Conservation (phyloP, 257 asterid genomes). For the Rhazya stricta region DNA sequence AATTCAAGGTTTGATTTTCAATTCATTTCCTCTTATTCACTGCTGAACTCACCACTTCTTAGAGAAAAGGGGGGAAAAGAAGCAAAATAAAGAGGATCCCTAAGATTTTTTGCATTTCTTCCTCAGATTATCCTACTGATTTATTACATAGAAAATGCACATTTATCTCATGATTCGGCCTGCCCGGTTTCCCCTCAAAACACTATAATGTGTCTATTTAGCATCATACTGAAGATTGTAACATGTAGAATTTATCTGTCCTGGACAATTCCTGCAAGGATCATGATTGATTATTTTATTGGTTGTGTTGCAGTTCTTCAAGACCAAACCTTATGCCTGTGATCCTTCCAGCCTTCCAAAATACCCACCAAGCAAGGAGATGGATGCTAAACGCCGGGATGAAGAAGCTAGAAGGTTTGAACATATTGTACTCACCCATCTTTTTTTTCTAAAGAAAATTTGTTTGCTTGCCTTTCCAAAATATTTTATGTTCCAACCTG, state of each 20-base stretch:
- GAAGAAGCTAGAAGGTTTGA: conserved; percentile 89
- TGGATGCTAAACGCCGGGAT: conserved; percentile 86
- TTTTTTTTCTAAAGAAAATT: not conserved
- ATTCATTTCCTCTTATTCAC: not conserved
- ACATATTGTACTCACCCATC: not conserved
- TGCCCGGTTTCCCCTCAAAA: not conserved
- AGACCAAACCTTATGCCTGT: conserved; percentile 65
- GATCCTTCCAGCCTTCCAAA: conserved; percentile 88
- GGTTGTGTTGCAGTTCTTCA: conserved; percentile 58
- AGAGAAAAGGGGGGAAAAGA: not conserved
- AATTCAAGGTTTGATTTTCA: not conserved
- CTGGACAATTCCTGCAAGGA: not conserved
- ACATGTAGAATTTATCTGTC: not conserved
- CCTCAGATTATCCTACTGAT: not conserved
- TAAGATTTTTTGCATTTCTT: not conserved
- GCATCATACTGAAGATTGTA: not conserved
- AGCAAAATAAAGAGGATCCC: not conserved
- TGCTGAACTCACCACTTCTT: no score
- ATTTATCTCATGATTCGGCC: not conserved
- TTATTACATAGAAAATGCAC: not conserved
- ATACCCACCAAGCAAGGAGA: conserved; percentile 93
- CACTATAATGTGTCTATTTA: no score
- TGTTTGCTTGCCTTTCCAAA: not conserved
- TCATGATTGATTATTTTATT: conserved; percentile 3
- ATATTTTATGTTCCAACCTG: not conserved